Conservation (phyloP, 208 protist genomes). For the Histomonas meleagridis region DNA sequence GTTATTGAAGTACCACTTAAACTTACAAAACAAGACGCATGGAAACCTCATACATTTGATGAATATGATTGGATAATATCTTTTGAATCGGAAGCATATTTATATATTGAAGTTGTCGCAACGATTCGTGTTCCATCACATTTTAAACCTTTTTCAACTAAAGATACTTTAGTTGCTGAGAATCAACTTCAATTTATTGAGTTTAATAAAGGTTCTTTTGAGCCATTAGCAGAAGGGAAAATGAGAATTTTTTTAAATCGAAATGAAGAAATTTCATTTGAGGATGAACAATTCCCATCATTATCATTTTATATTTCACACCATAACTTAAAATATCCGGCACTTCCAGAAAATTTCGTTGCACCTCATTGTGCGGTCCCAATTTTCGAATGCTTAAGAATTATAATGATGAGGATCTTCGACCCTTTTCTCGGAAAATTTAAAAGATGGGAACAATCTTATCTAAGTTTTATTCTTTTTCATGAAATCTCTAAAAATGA, state of each 20-base stretch:
- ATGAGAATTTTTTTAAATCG: not conserved
- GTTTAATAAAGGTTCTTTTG: not conserved
- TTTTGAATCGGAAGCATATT: not conserved
- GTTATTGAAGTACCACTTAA: not conserved
- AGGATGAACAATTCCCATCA: not conserved
- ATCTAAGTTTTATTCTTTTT: not conserved
- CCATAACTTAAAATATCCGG: not conserved
- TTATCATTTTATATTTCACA: not conserved
- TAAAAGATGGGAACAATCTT: not conserved
- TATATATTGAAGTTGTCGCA: not conserved
- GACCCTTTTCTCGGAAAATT: not conserved
- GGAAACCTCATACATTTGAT: not conserved
- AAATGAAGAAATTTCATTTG: not conserved
- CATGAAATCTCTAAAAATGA: not conserved
- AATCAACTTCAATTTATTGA: not conserved
- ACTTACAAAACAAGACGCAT: not conserved
- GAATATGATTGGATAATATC: not conserved
- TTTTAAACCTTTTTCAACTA: not conserved
- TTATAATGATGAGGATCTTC: not conserved
- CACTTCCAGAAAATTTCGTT: slow-evolving; percentile 6
- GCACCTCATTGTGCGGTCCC: not conserved
- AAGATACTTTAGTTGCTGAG: not conserved
- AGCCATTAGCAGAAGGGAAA: not conserved
- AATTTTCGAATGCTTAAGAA: not conserved
- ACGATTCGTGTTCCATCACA: not conserved